A percentile compares a stretch with the other conserved stretches of the same genome.
phyloP scores from a whole-genome alignment of 176 grass and related monocot genomes.

The Zea mays region DNA sequence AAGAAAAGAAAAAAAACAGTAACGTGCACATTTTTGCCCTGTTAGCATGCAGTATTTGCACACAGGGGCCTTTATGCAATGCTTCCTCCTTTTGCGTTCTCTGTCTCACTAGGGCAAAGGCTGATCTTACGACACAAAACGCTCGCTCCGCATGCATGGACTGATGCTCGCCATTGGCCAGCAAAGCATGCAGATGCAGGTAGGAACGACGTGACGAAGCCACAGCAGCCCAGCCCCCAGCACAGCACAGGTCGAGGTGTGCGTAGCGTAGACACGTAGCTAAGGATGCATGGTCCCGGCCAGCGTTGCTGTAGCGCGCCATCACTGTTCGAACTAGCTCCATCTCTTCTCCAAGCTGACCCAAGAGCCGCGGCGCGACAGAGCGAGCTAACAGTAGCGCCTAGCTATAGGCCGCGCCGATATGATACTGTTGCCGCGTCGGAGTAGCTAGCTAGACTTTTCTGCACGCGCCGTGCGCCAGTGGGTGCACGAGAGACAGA shows the following conservation, averaged over 20 bases:
- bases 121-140: background rate
- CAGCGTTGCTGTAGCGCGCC: background rate
- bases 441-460: background rate
- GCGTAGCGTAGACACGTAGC: background rate
- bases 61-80: conserved; percentile 23
- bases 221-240: background rate
- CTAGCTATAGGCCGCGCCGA: background rate
- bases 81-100: conserved; percentile 35
- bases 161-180: background rate
- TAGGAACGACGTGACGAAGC: background rate
- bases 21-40: background rate
- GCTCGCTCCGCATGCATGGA: background rate
- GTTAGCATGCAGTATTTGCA: background rate
- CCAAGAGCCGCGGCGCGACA: background rate
- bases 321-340: background rate
- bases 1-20: background rate
- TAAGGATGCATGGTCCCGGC: background rate
- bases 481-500: background rate
- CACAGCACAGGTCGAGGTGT: background rate
- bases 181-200: background rate
- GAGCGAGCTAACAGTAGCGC: background rate
- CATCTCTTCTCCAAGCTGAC: background rate
- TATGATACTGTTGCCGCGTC: conserved; percentile 30
- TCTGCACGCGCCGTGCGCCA: background rate
- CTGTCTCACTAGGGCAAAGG: too few species aligned